A percentile compares a stretch with the other conserved stretches of the same genome.
Evolutionary conservation across 371 early-diverging fungal genomes (phyloP).

Genomic region (Actinomortierella ambigua): DNA sequence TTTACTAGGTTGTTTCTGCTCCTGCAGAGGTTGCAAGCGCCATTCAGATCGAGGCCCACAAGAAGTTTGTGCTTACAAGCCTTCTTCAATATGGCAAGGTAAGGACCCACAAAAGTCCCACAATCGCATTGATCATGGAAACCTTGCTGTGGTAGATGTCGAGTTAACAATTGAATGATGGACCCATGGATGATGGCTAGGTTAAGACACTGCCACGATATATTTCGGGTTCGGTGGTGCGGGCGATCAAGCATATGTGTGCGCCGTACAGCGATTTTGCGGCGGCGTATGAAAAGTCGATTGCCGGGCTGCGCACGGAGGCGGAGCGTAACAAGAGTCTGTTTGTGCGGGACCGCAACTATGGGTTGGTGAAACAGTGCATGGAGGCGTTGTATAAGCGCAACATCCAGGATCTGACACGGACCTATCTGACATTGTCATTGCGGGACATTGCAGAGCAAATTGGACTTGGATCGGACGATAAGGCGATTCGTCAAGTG

Average conservation of each 20-base stretch:
- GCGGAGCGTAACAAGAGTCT: conserved; percentile 16
- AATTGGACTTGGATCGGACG: conserved; percentile 50
- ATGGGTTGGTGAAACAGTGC: conserved; percentile 77
- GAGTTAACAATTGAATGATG: not conserved
- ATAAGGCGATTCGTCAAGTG: conserved; percentile 14
- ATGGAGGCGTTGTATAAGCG: conserved; percentile 57
- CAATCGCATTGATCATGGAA: not conserved
- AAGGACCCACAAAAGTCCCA: too few relatives aligned
- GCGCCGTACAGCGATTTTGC: conserved; percentile 62
- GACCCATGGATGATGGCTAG: too few relatives aligned
- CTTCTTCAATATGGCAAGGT: conserved; percentile 64
- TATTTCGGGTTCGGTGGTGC: conserved; percentile 57
- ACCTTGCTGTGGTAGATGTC: not conserved
- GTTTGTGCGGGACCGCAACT: conserved; percentile 60
- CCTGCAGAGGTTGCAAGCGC: conserved; percentile 66
- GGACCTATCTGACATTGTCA: conserved; percentile 78
- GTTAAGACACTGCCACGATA: conserved; percentile 64
- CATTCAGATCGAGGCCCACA: conserved; percentile 83
- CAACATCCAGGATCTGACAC: conserved; percentile 72
- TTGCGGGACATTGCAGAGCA: conserved; percentile 68
- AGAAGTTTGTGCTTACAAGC: conserved; percentile 68
- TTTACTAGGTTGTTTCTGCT: conserved; percentile 60
- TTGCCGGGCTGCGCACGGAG: conserved; percentile 18
- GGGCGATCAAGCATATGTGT: conserved; percentile 52
- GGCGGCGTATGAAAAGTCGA: conserved; percentile 56